Base-by-base conservation (phyloP, 345 rosid genomes). In the Cochlearia excelsa region DNA sequence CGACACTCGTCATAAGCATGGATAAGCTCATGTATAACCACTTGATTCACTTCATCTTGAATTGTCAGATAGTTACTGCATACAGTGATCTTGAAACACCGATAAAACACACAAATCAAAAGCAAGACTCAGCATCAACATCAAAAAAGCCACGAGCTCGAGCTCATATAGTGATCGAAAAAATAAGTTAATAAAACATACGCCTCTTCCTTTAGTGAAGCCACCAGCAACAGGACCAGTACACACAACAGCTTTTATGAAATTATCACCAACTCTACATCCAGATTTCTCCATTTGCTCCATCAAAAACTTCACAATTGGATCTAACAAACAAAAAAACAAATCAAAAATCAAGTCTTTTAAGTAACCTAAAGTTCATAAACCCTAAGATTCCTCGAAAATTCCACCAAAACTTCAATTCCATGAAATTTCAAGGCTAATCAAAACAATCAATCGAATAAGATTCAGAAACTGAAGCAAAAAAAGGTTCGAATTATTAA, bases 1-100 rank as follows among this genome's bases (percentile, higher is more conserved):
- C 88, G 95, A 5, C 99, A 93, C 7, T 90, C 85, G 54, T 90
- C 97, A 55, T 83, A 90, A 30, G 97, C 97, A 68, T 90, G 96
- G 68, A 93, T 87, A 7, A 93, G 77, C 76, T 85, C 92, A 35
- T 93, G 99, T 75, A 76, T 81, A 61, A 89, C 77, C 5, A 84
- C 90, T 83, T 87, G 96, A 64, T 80, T 84, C 66, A 89, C 96
- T 28, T 85, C 96, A 62, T 89, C 96, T 80, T 87, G 96, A 4
- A 80, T 29, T 3, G 65, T 75, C 82, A 87, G 46, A 59, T 85
- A 78, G 79, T 89, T 87, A 61, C 92, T 79, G 64, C 99, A 93
- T 6, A 93, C 88, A 28, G 76, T 48, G 45, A 90, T 93, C 99
- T 90, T 59, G 45, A 16, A 16, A 16, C 23, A 16, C 23, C 23